A percentile compares a stretch with the other conserved stretches of the same genome.
phyloP scores from a whole-genome alignment of 257 asterid species.

The Solanum neorickii region DNA sequence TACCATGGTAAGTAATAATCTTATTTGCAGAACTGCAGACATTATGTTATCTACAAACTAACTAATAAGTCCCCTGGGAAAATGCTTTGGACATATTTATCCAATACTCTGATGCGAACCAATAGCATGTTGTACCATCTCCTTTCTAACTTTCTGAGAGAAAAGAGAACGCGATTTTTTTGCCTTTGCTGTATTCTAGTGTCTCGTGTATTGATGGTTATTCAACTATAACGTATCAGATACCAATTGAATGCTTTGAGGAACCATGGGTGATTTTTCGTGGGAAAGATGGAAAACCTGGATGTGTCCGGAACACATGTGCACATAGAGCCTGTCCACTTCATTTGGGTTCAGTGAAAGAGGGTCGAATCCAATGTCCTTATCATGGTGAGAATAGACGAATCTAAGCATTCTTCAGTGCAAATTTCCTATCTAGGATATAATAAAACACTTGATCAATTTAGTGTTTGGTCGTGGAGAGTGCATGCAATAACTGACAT shows the following conservation, averaged over 20 bases:
- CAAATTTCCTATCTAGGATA: background rate
- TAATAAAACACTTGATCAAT: background rate
- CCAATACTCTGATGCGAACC: background rate
- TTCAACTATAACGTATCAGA: constrained; percentile 22
- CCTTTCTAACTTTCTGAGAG: background rate
- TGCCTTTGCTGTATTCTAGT: background rate
- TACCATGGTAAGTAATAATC: constrained; percentile 54
- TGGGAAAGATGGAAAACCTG: constrained; percentile 86
- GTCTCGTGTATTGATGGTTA: background rate
- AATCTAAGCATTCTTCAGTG: background rate
- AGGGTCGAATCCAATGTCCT: constrained; percentile 92
- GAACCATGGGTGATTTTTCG: constrained; percentile 96
- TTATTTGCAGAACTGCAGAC: background rate
- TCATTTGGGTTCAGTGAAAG: constrained; percentile 80
- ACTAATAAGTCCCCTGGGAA: background rate
- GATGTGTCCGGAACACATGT: constrained; percentile 84
- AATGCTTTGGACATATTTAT: background rate
- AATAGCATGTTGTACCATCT: background rate
- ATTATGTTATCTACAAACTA: background rate
- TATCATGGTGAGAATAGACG: constrained; percentile 61
- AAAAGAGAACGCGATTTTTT: background rate
- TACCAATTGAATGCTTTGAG: constrained; percentile 89
- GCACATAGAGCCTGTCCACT: constrained; percentile 99
- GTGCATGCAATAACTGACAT: background rate
- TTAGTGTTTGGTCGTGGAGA: background rate